Evolutionary conservation across 805 yeast species (phyloP), one percentile per base, ranked within the genome.

Genomic region (Metschnikowia chrysomelidarum): DNA sequence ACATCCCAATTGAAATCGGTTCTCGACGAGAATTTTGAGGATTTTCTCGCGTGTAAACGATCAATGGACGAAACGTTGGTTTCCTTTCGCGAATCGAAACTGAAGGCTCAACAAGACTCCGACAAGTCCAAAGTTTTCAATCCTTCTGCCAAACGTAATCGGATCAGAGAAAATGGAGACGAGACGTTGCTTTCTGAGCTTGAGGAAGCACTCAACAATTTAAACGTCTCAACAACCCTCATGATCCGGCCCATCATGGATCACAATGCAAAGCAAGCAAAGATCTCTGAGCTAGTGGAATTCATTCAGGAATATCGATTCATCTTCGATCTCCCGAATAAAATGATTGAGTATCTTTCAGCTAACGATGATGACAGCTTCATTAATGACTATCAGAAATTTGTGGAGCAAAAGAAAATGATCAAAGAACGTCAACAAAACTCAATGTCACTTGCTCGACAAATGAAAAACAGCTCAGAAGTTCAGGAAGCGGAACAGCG

Each of bases 211-310:
- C 52, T 67, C 24, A 64, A 64, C 37, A 63, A 64, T 42, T 48
- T 67, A 30, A 66, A 64, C 34, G 44, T 61, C 21, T 53, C 66
- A 2, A 57, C 70, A 0, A 47, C 66, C 6, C 47, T 64, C 27
- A 58, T 64, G 57, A 64, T 67, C 19, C 50, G 71, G 28, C 73
- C 73, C 5, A 61, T 67, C 10, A 49, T 57, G 43, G 72, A 67
- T 23, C 63, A 63, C 36, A 57, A 60, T 35, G 47, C 51, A 17
- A 61, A 56, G 39, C 71, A 65, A 46, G 37, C 36, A 7, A 67
- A 67, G 34, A 44, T 67, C 15, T 26, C 47, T 15, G 53, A 46
- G 30, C 48, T 67, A 36, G 60, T 67, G 23, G 71, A 66, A 5
- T 64, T 65, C 36, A 44, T 67, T 10, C 50, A 51, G 11, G 33